phyloP scores from a whole-genome alignment of 164 flowering plant species.

The Dillenia turbinata region DNA sequence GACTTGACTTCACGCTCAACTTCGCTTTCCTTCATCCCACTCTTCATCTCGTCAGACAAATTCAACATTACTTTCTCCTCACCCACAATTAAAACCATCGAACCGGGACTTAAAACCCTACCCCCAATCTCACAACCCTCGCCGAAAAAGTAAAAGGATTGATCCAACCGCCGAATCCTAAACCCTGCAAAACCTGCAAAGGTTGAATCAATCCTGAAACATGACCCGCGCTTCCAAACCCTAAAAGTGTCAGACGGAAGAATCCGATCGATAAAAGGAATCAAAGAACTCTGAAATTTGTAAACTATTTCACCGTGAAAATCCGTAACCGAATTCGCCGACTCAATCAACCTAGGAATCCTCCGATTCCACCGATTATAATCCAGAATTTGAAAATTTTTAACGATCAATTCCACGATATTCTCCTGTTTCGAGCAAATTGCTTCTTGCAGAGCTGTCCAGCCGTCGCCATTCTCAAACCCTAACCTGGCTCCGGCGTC shows the following conservation, averaged over 20 bases:
- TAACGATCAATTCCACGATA: conserved; percentile 22
- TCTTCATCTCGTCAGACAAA: conserved; percentile 19
- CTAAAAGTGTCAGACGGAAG: conserved; percentile 29
- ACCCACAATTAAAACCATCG: conserved; percentile 18
- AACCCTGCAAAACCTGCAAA: conserved; percentile 33
- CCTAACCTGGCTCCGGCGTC: conserved; percentile 25
- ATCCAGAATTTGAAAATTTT: conserved; percentile 23
- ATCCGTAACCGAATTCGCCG: conserved; percentile 24
- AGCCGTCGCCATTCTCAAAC: conserved; percentile 22
- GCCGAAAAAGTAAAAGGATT: conserved; percentile 21
- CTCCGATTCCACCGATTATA: conserved; percentile 29
- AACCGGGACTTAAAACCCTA: conserved; percentile 16
- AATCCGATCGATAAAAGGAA: conserved; percentile 26
- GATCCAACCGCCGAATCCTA: conserved; percentile 23
- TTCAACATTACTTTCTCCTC: conserved; percentile 21
- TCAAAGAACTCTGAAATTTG: conserved; percentile 30
- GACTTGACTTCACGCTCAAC: conserved; percentile 17
- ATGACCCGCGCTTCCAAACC: conserved; percentile 30
- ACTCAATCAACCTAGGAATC: conserved; percentile 24
- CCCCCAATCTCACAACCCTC: conserved; percentile 21
- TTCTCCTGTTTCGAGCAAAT: conserved; percentile 21
- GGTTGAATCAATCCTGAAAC: conserved; percentile 31
- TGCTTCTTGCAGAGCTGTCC: conserved; percentile 26
- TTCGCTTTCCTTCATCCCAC: conserved; percentile 16
- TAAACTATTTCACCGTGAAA: conserved; percentile 30